Evolutionary conservation across 176 grass and related monocot species (phyloP).

Genomic region (Avena insularis): DNA sequence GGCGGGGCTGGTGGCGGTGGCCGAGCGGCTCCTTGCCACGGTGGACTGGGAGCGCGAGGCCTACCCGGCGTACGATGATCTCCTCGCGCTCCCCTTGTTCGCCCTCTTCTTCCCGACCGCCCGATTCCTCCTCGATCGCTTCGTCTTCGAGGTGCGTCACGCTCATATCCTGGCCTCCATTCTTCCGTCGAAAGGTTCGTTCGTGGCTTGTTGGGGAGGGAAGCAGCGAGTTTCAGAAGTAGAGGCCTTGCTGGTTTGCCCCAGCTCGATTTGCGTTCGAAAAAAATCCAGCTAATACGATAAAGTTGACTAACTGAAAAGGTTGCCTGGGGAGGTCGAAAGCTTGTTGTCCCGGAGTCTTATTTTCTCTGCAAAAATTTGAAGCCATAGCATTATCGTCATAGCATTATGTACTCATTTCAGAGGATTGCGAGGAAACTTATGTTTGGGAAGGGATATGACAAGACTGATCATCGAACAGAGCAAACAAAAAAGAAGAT

Average conservation of each 20-base stretch:
- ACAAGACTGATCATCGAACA: conserved; percentile 22
- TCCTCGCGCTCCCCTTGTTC: conserved; percentile 74
- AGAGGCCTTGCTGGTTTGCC: background rate
- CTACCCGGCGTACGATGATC: conserved; percentile 74
- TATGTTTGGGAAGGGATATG: conserved; percentile 56
- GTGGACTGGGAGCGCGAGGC: conserved; percentile 70
- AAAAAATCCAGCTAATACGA: background rate
- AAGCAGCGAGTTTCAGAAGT: background rate
- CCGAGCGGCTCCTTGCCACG: conserved; percentile 16
- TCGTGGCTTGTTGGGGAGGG: background rate
- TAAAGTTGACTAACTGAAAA: background rate
- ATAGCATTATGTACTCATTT: background rate
- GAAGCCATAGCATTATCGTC: background rate
- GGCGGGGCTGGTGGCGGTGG: conserved; percentile 26
- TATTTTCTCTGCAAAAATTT: conserved; percentile 8
- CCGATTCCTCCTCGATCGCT: conserved; percentile 81
- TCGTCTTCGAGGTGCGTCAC: conserved; percentile 77
- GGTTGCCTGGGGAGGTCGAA: background rate
- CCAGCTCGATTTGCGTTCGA: background rate
- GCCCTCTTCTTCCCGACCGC: conserved; percentile 73
- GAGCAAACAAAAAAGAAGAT: conserved; percentile 68
- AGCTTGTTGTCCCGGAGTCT: background rate
- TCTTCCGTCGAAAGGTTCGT: conserved; percentile 6
- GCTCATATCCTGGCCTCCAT: background rate
- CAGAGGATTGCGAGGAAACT: conserved; percentile 58